phyloP scores from a whole-genome alignment of 1,139 yeast species.

The Pichia sp. region DNA sequence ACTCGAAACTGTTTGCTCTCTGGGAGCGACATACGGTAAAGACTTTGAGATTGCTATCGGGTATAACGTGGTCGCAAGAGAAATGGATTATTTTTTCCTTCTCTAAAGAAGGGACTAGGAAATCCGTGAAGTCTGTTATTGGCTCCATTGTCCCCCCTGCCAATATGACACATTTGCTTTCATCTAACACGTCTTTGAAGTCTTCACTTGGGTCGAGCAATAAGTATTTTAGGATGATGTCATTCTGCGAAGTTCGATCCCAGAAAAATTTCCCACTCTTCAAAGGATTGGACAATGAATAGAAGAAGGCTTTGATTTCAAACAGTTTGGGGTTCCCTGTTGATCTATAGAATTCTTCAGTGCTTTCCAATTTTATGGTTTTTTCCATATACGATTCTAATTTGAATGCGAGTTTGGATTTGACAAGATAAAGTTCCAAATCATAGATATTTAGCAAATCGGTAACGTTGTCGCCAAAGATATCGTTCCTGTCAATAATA shows the following conservation, averaged over 20 bases:
- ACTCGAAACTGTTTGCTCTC: slow-evolving; percentile 43
- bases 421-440: slow-evolving; percentile 57
- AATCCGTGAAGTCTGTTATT: slow-evolving; percentile 58
- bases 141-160: slow-evolving; percentile 99
- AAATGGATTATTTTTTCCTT: slow-evolving; percentile 46
- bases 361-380: slow-evolving; percentile 15
- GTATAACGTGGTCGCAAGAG: slow-evolving; percentile 83
- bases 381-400: slow-evolving; percentile 66
- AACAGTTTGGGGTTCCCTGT: slow-evolving; percentile 56
- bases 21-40: slow-evolving; percentile 40
- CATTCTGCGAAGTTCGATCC: slow-evolving; percentile 36
- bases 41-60: slow-evolving; percentile 61
- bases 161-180: slow-evolving; percentile 65
- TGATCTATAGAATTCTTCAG: slow-evolving; percentile 12
- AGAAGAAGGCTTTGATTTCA: slow-evolving; percentile 60
- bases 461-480: slow-evolving; percentile 57
- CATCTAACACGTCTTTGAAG: slow-evolving; percentile 61
- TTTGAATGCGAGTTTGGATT: slow-evolving; percentile 78
- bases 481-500: slow-evolving; percentile 46
- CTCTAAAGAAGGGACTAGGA: slow-evolving; percentile 58
- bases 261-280: slow-evolving; percentile 79
- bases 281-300: slow-evolving; percentile 67
- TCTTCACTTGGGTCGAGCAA: slow-evolving; percentile 74
- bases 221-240: slow-evolving; percentile 55
- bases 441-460: slow-evolving; percentile 70